Conservation (phyloP, 2,329 filamentous ascomycete species). For the Hypomyces rosellus region DNA sequence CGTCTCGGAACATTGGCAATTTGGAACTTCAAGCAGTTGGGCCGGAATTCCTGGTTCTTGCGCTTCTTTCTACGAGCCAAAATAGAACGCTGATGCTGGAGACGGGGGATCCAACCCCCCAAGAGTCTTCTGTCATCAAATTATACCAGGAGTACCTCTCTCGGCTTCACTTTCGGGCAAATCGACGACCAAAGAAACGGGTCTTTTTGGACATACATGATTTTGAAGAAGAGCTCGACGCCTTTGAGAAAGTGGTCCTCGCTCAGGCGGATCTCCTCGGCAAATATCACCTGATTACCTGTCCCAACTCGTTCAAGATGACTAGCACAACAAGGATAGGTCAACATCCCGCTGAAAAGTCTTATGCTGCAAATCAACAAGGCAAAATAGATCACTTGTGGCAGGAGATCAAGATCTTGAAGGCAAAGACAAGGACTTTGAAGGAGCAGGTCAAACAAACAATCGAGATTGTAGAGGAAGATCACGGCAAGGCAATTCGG, state of each 20-base stretch:
- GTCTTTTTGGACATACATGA: constrained; percentile 14
- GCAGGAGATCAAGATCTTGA: not conserved
- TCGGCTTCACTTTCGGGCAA: constrained; percentile 4
- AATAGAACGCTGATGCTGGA: not conserved
- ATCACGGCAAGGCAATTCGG: constrained; percentile 24
- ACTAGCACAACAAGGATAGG: too few species aligned
- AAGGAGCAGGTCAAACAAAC: constrained; percentile 15
- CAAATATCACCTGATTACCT: not conserved
- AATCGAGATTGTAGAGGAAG: constrained; percentile 17
- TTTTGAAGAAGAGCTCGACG: constrained; percentile 16
- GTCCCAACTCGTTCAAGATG: not conserved
- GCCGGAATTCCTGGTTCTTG: constrained; percentile 1
- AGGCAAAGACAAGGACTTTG: constrained; percentile 8
- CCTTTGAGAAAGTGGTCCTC: constrained; percentile 11
- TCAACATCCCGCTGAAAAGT: not conserved
- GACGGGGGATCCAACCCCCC: too few species aligned
- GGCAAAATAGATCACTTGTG: not conserved
- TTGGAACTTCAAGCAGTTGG: too few species aligned
- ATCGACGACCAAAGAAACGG: constrained; percentile 1
- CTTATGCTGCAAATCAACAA: not conserved
- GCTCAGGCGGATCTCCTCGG: not conserved
- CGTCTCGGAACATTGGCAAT: too few species aligned
- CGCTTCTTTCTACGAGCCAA: not conserved
- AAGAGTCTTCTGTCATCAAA: not conserved
- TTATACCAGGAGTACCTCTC: constrained; percentile 1